Base-by-base conservation (phyloP, 2,329 filamentous ascomycete genomes). In the Fusarium secorum region DNA sequence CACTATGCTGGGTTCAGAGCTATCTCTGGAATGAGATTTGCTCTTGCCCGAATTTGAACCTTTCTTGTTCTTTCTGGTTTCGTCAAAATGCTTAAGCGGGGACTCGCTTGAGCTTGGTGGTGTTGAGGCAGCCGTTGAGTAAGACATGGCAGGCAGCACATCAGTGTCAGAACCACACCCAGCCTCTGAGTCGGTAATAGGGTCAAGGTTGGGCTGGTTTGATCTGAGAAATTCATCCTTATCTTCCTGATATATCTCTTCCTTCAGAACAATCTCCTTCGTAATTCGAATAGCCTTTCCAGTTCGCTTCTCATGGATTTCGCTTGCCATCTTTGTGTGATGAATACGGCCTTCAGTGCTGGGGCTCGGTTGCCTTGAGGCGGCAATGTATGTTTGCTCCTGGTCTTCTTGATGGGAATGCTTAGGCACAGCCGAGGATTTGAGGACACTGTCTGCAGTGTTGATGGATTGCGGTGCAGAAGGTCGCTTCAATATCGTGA, bases 201-300 rank as follows among this genome's bases (percentile, higher is more conserved):
- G 41, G 26, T 64, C 61, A 13, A 62, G n/a, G 8, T n/a, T 22
- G 18, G 88, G 83, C 64, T 89, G 86, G 76, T 90, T 92, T 56
- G 89, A 88, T 65, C 88, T 85, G 2, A 91, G 89, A 22, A 93
- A 78, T 62, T 95, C 92, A 73, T 97, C 93, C 55, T 97, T 94
- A 76, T 97, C 93, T 80, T 97, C 94, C 77, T 97, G 94, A 78
- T 98, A 98, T 93, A 97, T 97, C 79, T 97, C 93, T 79, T 97
- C 95, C 70, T 93, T 94, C 73, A 92, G 84, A 14, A 97, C 94
- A 33, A 96, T 94, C 76, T 96, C 89, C 79, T 95, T 92, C 28
- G 91, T 94, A 62, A 98, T 92, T 73, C 90, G 90, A 64, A 97
- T 86, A 4, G 88, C 89, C 74, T 94, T 92, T 42, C 95, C 95